Percentiles rank a stretch among this genome's conserved stretches.
These are phyloP conservation scores for Thielaviopsis euricoi DNA, from an alignment of 2,329 filamentous ascomycete genomes.

Conservation along the genomic window DNA sequence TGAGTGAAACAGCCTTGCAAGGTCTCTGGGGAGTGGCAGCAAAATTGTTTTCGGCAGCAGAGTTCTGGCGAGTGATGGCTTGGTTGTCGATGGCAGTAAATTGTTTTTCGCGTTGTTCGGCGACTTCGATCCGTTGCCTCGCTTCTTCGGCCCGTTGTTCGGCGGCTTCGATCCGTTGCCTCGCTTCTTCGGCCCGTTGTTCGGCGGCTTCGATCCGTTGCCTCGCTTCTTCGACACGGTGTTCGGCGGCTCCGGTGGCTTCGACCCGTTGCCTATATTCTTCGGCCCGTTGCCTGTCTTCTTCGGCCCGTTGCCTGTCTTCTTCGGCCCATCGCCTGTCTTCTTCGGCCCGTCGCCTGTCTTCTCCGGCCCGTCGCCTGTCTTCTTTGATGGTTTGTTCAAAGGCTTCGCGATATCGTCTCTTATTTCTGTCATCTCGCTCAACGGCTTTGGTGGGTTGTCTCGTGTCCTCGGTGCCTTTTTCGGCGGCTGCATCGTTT, in stretches of 20 bases:
- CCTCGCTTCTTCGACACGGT: too few species aligned
- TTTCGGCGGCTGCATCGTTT: too few species aligned
- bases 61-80: not conserved
- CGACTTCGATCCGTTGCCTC: not conserved
- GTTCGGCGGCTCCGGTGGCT: not conserved
- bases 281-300: not conserved
- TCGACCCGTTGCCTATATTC: not conserved
- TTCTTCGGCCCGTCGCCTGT: too few species aligned
- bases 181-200: too few species aligned
- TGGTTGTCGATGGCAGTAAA: not conserved
- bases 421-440: not conserved
- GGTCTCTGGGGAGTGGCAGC: too few species aligned
- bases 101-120: not conserved
- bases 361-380: too few species aligned
- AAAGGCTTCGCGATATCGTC: not conserved
- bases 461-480: too few species aligned
- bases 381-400: not conserved
- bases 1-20: too few species aligned
- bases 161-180: too few species aligned
- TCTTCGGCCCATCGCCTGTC: too few species aligned
- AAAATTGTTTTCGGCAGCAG: not conserved
- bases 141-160: not conserved
- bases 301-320: too few species aligned
- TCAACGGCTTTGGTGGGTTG: not conserved
- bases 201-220: too few species aligned